phyloP scores from a whole-genome alignment of 495 filamentous ascomycete genomes.

The Polyplosphaeria fusca region DNA sequence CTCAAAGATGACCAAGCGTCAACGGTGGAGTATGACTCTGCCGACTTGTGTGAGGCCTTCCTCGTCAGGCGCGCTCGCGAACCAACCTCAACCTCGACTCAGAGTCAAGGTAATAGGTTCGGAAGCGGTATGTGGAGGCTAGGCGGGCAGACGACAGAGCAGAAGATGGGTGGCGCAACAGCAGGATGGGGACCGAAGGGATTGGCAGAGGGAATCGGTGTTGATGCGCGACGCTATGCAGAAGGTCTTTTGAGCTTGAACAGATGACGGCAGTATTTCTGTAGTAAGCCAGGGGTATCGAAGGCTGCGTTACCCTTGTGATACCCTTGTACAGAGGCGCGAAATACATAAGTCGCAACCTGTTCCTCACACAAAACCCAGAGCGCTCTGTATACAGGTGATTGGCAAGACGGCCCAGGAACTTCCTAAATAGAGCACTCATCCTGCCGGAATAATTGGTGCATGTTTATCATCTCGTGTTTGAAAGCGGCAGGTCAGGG shows the following conservation, averaged over 20 bases:
- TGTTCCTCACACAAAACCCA: too few species aligned
- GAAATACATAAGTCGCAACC: too few species aligned
- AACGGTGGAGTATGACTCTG: constrained; percentile 14
- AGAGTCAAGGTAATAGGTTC: constrained; percentile 19
- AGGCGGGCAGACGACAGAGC: constrained; percentile 22
- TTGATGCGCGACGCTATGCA: constrained; percentile 84
- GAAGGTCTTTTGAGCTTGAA: constrained; percentile 76
- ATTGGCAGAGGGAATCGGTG: constrained; percentile 79
- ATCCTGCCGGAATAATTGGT: too few species aligned
- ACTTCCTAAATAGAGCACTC: too few species aligned
- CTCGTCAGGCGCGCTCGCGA: constrained; percentile 77
- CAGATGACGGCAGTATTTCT: constrained; percentile 51
- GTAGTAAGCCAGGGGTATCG: too few species aligned
- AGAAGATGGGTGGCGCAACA: constrained; percentile 39
- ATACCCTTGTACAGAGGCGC: too few species aligned
- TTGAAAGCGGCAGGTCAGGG: constrained; percentile 15
- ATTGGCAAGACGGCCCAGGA: too few species aligned
- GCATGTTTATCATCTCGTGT: too few species aligned
- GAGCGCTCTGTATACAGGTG: too few species aligned
- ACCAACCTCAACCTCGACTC: constrained; percentile 45
- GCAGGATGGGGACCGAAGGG: constrained; percentile 57
- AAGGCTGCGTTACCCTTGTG: too few species aligned
- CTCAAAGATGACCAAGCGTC: not conserved
- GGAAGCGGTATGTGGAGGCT: constrained; percentile 45
- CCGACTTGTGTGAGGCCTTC: constrained; percentile 61